phyloP scores from a whole-genome alignment of 257 asterid genomes.

The Petunia axillaris region DNA sequence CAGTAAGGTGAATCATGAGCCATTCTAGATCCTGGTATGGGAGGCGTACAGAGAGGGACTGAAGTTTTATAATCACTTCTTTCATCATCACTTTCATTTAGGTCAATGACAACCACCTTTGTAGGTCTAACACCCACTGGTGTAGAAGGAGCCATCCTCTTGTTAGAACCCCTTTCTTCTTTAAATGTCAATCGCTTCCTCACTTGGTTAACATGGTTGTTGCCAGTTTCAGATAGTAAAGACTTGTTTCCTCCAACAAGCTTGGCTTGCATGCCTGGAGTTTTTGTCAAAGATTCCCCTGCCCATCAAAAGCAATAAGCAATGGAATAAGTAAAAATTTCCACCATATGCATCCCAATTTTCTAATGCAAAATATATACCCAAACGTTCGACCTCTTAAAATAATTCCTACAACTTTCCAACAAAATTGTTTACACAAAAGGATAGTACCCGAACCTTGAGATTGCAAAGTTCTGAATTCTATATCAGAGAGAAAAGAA shows the following conservation, averaged over 20 bases:
- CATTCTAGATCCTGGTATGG: slow-evolving; percentile 22
- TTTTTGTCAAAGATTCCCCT: slow-evolving; percentile 35
- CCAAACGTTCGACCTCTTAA: background rate
- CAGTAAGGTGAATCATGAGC: slow-evolving; percentile 27
- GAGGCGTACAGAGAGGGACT: slow-evolving; percentile 6
- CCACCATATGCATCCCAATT: background rate
- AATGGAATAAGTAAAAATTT: background rate
- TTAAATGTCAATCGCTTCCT: slow-evolving; percentile 43
- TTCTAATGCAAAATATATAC: slow-evolving; percentile 6
- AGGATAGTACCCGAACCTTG: slow-evolving; percentile 10
- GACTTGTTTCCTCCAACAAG: slow-evolving; percentile 32
- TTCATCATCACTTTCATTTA: slow-evolving; percentile 55
- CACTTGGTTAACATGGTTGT: slow-evolving; percentile 32
- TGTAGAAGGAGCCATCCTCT: slow-evolving; percentile 49
- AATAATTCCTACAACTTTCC: background rate
- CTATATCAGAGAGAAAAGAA: background rate
- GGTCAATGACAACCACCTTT: slow-evolving; percentile 36
- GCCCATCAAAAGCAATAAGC: slow-evolving; percentile 26
- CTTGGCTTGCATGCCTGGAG: slow-evolving; percentile 27
- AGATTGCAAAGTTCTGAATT: background rate
- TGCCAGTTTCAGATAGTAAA: slow-evolving; percentile 19
- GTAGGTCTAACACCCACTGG: slow-evolving; percentile 39
- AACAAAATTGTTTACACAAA: slow-evolving; percentile 1
- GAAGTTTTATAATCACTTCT: slow-evolving; percentile 20
- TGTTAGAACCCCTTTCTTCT: slow-evolving; percentile 31